Evolutionary conservation across 805 yeast species (phyloP), one percentile per base, ranked within the genome.

Genomic region (Candida tammaniensis): DNA sequence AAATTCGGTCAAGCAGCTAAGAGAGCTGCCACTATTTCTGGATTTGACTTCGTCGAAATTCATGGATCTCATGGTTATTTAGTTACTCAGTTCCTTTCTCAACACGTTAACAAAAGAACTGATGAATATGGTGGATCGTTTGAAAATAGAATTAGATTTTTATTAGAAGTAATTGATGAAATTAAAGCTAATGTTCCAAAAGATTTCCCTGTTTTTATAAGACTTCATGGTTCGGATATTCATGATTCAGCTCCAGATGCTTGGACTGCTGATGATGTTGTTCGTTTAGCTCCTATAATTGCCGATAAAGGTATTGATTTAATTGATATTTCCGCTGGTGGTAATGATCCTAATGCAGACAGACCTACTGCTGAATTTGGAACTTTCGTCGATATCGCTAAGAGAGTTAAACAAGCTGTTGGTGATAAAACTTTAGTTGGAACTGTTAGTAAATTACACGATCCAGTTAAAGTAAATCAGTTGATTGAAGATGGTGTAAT

Each of bases 31-130:
- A 66, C 61, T 10, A 54, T 59, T 22, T 14, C 37, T 7, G 78
- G 80, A 1, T 68, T 74, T 33, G 86, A 82, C 53, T 80, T 80
- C 43, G 73, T 82, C 30, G 86, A 79, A 49, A 60, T 81, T 32
- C 86, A 81, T 52, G 64, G 64, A 24, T 87, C 87, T 15, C 78
- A 79, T 51, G 86, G 86, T 2, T 78, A 74, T 47, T 53, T 80
- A 31, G 40, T 72, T 22, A 61, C 66, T 47, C 64, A 69, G 46
- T 78, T 81, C 44, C 46, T 74, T 34, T 66, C 74, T 21, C 55
- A 59, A 1, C 44, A 50, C 27, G 55, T 72, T 18, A 79, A 82
- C 55, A 52, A 60, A 38, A 68, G 87, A 49, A 71, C 72, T 1
- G 87, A 81, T 48, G 63, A 70, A 43, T 81, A 78, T 44, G 86